Conservation (phyloP, 1,139 yeast genomes). For the Meyerozyma guilliermondii region DNA sequence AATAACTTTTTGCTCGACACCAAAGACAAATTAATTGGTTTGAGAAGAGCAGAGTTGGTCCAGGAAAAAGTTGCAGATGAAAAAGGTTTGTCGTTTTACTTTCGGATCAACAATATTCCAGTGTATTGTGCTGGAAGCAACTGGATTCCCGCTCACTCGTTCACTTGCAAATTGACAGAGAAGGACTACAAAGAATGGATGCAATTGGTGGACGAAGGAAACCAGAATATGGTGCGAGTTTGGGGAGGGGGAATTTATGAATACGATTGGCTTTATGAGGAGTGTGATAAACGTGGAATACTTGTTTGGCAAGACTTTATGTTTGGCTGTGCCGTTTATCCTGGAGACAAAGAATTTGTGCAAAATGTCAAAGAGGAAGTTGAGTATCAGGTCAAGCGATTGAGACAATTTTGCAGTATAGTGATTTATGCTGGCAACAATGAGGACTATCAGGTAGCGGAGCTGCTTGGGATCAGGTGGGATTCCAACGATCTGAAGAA, state of each 20-base stretch:
- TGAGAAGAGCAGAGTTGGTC: constrained; percentile 33
- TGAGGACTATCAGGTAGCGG: constrained; percentile 45
- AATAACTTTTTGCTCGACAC: neutral
- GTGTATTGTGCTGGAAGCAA: constrained; percentile 36
- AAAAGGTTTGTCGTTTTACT: constrained; percentile 32
- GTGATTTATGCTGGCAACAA: constrained; percentile 39
- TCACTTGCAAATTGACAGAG: constrained; percentile 23
- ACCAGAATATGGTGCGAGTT: constrained; percentile 41
- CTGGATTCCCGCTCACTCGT: constrained; percentile 47
- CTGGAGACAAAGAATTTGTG: constrained; percentile 26
- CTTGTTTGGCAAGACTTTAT: constrained; percentile 49
- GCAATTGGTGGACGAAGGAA: constrained; percentile 25
- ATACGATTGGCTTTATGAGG: constrained; percentile 32
- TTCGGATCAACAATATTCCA: constrained; percentile 34
- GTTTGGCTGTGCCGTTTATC: constrained; percentile 51
- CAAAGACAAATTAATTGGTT: constrained; percentile 20
- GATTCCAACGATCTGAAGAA: constrained; percentile 21
- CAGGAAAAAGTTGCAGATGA: constrained; percentile 26
- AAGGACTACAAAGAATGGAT: constrained; percentile 32
- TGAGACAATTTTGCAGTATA: constrained; percentile 32
- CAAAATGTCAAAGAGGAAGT: constrained; percentile 28
- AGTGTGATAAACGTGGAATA: constrained; percentile 40
- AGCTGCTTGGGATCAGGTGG: constrained; percentile 24
- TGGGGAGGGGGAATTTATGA: constrained; percentile 52
- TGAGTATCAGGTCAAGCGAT: constrained; percentile 27